A percentile compares a stretch with the other conserved stretches of the same genome.
These are phyloP conservation scores for Bigelowiella natans DNA, from an alignment of 78 protist species.

Conservation along the genomic window DNA sequence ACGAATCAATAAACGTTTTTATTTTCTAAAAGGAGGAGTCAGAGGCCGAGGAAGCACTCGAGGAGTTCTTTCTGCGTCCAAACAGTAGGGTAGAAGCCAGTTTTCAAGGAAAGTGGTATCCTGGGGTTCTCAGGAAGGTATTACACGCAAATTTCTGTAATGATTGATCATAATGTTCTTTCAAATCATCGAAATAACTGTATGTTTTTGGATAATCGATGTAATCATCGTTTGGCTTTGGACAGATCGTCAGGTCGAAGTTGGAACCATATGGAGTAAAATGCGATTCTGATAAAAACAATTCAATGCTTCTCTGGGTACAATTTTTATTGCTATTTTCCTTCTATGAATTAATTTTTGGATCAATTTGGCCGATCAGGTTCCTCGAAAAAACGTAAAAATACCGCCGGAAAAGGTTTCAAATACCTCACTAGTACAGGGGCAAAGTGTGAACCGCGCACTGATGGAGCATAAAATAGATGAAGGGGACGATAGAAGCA, in stretches of 20 bases:
- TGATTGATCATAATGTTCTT: no score
- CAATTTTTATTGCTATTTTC: no score
- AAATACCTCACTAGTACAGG: no score
- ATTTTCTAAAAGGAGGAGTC: background rate
- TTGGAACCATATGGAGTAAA: background rate
- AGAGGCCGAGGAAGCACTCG: background rate
- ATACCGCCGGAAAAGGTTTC: no score
- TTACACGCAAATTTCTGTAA: no score
- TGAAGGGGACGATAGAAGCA: background rate
- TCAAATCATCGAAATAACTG: no score
- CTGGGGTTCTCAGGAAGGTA: background rate
- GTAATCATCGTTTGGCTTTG: no score
- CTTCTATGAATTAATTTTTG: no score
- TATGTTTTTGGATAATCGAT: no score
- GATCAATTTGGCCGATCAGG: no score
- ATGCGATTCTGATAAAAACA: background rate
- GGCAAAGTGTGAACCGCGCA: background rate
- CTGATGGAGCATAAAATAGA: background rate
- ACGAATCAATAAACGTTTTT: background rate
- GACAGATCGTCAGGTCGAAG: background rate
- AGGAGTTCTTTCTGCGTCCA: background rate
- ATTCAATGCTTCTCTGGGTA: background rate
- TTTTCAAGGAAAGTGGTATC: background rate
- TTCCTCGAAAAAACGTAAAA: no score
- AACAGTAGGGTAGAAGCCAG: background rate